phyloP scores from a whole-genome alignment of 75 land plant genomes.

The Sequoia sempervirens region DNA sequence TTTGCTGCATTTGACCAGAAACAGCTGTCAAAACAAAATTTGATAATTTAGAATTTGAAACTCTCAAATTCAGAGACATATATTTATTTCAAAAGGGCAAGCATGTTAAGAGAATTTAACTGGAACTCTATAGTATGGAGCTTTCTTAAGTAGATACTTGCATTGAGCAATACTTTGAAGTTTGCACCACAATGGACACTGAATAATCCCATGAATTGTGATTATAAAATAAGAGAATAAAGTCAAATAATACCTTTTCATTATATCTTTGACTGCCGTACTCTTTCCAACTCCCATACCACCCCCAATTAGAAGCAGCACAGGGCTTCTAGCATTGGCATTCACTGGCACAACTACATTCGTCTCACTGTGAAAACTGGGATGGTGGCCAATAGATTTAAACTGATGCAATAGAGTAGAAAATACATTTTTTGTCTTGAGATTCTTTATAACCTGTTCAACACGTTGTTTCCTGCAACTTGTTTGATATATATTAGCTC shows the following conservation, averaged over 20 bases:
- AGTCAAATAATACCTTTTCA: slow-evolving; percentile 35
- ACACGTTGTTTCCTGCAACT: slow-evolving; percentile 58
- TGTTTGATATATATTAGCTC: not conserved
- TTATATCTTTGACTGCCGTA: slow-evolving; percentile 77
- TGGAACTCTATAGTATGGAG: not conserved
- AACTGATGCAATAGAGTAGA: slow-evolving; percentile 65
- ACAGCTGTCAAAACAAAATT: slow-evolving; percentile 29
- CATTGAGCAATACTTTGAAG: not conserved
- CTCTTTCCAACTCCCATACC: slow-evolving; percentile 94
- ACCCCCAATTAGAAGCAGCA: slow-evolving; percentile 82
- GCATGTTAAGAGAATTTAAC: not conserved
- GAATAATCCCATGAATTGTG: not conserved
- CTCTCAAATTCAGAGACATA: not conserved
- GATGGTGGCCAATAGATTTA: slow-evolving; percentile 43
- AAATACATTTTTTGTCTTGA: slow-evolving; percentile 61
- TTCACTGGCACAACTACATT: slow-evolving; percentile 13
- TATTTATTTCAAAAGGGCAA: not conserved
- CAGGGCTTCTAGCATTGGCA: slow-evolving; percentile 49
- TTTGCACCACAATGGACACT: not conserved
- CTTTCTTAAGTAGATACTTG: not conserved
- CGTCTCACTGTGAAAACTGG: slow-evolving; percentile 4
- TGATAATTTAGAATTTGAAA: not conserved
- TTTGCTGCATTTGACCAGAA: slow-evolving; percentile 70
- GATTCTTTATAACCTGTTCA: slow-evolving; percentile 41
- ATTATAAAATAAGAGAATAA: not conserved